Conservation (phyloP, 805 yeast genomes). For the Kluyveromyces aestuarii region DNA sequence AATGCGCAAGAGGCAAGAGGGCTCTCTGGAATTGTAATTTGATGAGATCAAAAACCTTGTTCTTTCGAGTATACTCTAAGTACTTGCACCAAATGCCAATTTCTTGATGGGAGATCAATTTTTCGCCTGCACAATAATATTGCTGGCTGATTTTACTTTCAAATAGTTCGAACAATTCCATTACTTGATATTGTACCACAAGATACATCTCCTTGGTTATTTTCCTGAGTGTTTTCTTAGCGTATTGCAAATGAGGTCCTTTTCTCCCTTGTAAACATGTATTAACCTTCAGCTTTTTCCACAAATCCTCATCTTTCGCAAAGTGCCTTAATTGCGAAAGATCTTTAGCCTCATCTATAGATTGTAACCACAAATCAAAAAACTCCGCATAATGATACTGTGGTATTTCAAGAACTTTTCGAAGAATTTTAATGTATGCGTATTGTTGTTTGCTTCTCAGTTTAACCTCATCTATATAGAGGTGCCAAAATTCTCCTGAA, state of each 20-base stretch:
- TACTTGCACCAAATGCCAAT: constrained; percentile 22
- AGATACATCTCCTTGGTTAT: constrained; percentile 24
- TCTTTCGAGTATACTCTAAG: constrained; percentile 19
- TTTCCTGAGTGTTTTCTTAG: constrained; percentile 23
- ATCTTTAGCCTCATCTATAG: constrained; percentile 22
- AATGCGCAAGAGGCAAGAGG: constrained; percentile 21
- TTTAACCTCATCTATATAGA: constrained; percentile 22
- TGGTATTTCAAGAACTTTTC: constrained; percentile 26
- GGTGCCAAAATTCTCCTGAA: constrained; percentile 29
- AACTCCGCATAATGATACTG: constrained; percentile 24
- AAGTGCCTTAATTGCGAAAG: constrained; percentile 17
- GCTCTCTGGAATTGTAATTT: constrained; percentile 28
- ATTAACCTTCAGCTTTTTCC: constrained; percentile 17
- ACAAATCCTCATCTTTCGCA: constrained; percentile 18
- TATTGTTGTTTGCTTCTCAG: constrained; percentile 13
- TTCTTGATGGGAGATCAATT: constrained; percentile 16
- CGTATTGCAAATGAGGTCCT: constrained; percentile 28
- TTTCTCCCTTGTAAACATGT: constrained; percentile 15
- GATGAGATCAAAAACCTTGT: constrained; percentile 12
- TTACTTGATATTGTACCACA: constrained; percentile 23
- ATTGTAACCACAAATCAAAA: constrained; percentile 23
- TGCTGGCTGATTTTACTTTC: constrained; percentile 23
- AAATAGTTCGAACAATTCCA: constrained; percentile 22
- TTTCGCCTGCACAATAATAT: constrained; percentile 22
- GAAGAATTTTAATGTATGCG: constrained; percentile 19